These are phyloP conservation scores for Rostrohypoxylon terebratum DNA, from an alignment of 495 filamentous ascomycete genomes.

Conservation along the genomic window DNA sequence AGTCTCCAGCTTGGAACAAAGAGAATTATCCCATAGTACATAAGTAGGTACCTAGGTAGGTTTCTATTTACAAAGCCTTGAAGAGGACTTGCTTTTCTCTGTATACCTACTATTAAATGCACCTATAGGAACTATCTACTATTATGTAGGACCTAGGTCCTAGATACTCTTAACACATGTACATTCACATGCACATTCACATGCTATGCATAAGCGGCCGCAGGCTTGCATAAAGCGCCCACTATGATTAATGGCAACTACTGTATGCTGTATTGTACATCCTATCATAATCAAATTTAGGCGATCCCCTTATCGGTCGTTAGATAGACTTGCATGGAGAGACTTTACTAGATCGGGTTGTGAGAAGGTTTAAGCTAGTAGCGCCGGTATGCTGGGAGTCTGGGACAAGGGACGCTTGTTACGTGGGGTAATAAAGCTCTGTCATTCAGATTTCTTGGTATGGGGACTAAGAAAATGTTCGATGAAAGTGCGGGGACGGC, in stretches of 20 bases:
- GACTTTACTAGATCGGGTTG: conserved; percentile 15
- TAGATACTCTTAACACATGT: too few relatives aligned
- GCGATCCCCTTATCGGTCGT: conserved; percentile 32
- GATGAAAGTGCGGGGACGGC: background rate
- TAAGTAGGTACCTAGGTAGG: background rate
- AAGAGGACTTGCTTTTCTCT: too few relatives aligned
- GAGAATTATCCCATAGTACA: too few relatives aligned
- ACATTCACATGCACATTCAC: too few relatives aligned
- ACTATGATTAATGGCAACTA: conserved; percentile 29
- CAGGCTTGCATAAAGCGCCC: background rate
- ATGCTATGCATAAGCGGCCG: background rate
- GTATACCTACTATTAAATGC: too few relatives aligned
- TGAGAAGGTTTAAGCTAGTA: conserved; percentile 6
- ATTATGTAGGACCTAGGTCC: too few relatives aligned
- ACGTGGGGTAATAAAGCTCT: background rate
- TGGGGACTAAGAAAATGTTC: background rate
- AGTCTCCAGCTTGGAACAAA: too few relatives aligned
- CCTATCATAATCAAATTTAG: conserved; percentile 29
- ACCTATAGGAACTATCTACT: too few relatives aligned
- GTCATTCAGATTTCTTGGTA: background rate
- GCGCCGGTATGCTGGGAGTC: conserved; percentile 20
- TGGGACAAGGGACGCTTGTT: conserved; percentile 8
- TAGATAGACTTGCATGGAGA: conserved; percentile 23
- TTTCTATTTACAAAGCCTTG: too few relatives aligned
- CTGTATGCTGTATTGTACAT: too few relatives aligned